Conservation (phyloP, 169 alveolate genomes). For the Fabrea salina region DNA sequence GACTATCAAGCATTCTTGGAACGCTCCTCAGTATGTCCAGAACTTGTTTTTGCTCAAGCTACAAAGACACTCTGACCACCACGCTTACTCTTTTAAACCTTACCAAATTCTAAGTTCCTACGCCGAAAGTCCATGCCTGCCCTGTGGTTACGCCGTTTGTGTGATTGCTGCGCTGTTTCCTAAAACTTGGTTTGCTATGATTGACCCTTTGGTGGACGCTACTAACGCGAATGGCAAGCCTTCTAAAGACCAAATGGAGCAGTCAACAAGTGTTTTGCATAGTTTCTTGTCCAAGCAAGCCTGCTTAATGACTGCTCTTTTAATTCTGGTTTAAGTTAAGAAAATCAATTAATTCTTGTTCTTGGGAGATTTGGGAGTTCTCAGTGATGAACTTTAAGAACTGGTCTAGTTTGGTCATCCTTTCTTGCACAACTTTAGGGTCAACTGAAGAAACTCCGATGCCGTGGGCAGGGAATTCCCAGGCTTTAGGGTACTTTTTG, state of each 20-base stretch:
- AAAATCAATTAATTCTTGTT: neutral
- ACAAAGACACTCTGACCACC: slow-evolving; percentile 81
- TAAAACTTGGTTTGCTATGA: slow-evolving; percentile 48
- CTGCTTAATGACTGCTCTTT: neutral
- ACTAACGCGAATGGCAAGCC: slow-evolving; percentile 11
- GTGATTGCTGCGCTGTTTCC: slow-evolving; percentile 43
- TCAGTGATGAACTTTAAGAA: neutral
- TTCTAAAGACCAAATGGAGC: neutral
- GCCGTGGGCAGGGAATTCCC: neutral
- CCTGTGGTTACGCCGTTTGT: slow-evolving; percentile 62
- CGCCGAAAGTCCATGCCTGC: slow-evolving; percentile 60
- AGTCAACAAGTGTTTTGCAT: neutral
- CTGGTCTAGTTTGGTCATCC: neutral
- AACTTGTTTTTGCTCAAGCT: slow-evolving; percentile 51
- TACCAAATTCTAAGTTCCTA: slow-evolving; percentile 49
- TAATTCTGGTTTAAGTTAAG: neutral
- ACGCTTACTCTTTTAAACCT: slow-evolving; percentile 61
- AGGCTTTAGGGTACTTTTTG: neutral
- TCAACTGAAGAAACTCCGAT: neutral
- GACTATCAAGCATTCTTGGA: slow-evolving; percentile 64
- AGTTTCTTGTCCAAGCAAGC: neutral
- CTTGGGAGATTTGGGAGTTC: neutral
- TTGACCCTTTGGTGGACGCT: slow-evolving; percentile 35
- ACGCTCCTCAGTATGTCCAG: slow-evolving; percentile 72
- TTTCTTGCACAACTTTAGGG: neutral